Conservation (phyloP, 805 yeast species). For the Pichia scutulata region DNA sequence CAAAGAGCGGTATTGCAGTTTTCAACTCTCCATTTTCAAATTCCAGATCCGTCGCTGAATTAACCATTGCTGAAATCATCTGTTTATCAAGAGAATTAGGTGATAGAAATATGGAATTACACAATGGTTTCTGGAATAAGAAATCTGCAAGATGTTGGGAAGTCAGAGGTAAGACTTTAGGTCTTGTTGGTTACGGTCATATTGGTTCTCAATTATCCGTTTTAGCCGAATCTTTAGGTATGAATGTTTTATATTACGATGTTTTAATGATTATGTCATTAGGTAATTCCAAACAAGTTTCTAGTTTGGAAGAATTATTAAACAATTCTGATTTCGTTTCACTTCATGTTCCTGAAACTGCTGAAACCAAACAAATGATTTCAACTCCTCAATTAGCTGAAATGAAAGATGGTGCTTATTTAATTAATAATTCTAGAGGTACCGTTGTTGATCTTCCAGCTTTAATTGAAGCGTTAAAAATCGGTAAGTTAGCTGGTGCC, state of each 20-base stretch:
- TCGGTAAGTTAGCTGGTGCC: conserved; percentile 93
- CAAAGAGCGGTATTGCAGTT: conserved; percentile 88
- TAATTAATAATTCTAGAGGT: conserved; percentile 95
- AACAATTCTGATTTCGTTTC: conserved; percentile 80
- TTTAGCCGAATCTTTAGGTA: conserved; percentile 94
- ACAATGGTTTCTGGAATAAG: conserved; percentile 97
- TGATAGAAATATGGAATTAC: conserved; percentile 93
- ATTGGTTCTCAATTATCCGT: conserved; percentile 97
- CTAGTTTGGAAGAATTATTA: conserved; percentile 76
- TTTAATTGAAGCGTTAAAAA: conserved; percentile 79
- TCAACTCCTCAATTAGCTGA: conserved; percentile 87
- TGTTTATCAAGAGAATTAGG: conserved; percentile 93
- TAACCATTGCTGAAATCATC: conserved; percentile 92
- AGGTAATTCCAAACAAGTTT: conserved; percentile 93
- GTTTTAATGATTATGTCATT: conserved; percentile 88
- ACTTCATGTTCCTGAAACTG: conserved; percentile 89
- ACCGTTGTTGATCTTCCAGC: conserved; percentile 96
- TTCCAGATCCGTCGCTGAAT: conserved; percentile 97
- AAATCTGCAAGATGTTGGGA: conserved; percentile 96
- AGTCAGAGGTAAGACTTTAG: conserved; percentile 96
- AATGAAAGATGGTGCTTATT: conserved; percentile 93
- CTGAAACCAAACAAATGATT: conserved; percentile 86
- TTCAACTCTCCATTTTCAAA: conserved; percentile 92
- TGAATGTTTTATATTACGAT: conserved; percentile 93
- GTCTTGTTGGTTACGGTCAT: conserved; percentile 96